phyloP scores from a whole-genome alignment of 306 rosid species.

The Mucuna pruriens region DNA sequence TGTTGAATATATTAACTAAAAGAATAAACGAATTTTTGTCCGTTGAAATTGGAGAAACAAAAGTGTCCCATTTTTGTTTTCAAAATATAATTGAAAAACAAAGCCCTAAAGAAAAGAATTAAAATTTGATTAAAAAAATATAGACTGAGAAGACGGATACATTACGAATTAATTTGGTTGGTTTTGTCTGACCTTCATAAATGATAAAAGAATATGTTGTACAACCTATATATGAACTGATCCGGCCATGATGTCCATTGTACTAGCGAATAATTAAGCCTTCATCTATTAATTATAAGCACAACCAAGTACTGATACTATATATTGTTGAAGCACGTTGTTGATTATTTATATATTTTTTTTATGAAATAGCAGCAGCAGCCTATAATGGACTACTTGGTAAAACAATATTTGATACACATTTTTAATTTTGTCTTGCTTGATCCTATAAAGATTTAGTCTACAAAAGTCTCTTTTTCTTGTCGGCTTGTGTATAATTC shows the following conservation, averaged over 20 bases:
- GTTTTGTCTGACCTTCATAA: not conserved
- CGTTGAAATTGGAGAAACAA: not conserved
- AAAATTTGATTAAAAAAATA: too few species aligned
- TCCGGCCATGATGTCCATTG: not conserved
- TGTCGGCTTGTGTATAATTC: slow-evolving; percentile 37
- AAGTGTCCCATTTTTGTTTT: not conserved
- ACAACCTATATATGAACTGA: slow-evolving; percentile 13
- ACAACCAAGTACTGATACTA: not conserved
- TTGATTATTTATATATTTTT: slow-evolving; percentile 3
- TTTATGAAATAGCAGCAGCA: slow-evolving; percentile 6
- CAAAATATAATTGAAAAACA: not conserved
- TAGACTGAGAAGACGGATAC: not conserved
- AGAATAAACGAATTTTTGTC: too few species aligned
- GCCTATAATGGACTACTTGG: slow-evolving; percentile 38
- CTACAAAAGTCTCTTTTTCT: slow-evolving; percentile 34
- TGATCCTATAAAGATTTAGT: slow-evolving; percentile 52
- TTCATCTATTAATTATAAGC: not conserved
- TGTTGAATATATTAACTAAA: too few species aligned
- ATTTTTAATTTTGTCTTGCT: slow-evolving; percentile 35
- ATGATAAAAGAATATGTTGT: not conserved
- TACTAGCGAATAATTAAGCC: slow-evolving; percentile 12
- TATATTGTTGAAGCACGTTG: slow-evolving; percentile 25
- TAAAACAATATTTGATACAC: slow-evolving; percentile 19
- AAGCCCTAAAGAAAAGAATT: not conserved
- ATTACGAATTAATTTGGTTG: not conserved